Conservation (phyloP, 2,329 filamentous ascomycete genomes). For the Ascochyta fabae region DNA sequence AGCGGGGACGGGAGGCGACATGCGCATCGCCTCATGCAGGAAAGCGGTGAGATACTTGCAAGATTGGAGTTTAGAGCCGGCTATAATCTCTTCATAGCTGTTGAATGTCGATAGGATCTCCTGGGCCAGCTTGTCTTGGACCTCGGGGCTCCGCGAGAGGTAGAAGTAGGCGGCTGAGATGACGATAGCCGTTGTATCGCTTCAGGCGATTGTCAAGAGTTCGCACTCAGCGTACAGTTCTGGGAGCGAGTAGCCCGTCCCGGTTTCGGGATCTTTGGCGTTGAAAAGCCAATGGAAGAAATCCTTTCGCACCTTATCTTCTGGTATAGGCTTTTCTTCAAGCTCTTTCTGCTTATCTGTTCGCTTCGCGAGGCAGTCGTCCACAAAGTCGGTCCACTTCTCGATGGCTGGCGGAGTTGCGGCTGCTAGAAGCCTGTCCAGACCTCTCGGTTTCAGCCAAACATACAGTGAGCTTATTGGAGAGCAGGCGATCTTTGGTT, state of each 20-base stretch:
- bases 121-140: conserved; percentile 10
- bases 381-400: conserved; percentile 20
- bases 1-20: conserved; percentile 18
- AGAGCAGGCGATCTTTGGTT: conserved; percentile 18
- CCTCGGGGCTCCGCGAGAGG: conserved; percentile 8
- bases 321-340: conserved; percentile 8
- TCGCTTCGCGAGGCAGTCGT: conserved; percentile 12
- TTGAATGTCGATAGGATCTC: conserved; percentile 20
- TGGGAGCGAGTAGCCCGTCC: conserved; percentile 37
- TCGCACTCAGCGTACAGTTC: conserved; percentile 45
- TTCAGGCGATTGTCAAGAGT: conserved; percentile 25
- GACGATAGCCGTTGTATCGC: conserved; percentile 22
- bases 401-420: conserved; percentile 16
- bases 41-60: conserved; percentile 26
- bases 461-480: conserved; percentile 18
- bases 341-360: conserved; percentile 8
- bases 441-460: conserved; percentile 25
- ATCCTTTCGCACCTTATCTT: conserved; percentile 39
- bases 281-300: conserved; percentile 52
- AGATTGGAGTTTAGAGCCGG: conserved; percentile 11
- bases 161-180: conserved; percentile 24
- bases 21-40: conserved; percentile 26
- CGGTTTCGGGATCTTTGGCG: conserved; percentile 50
- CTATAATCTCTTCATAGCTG: conserved; percentile 20
- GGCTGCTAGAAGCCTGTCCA: conserved; percentile 17